A percentile compares a stretch with the other conserved stretches of the same genome.
Evolutionary conservation across 2,329 filamentous ascomycete species (phyloP).

Genomic region (Aspergillus candidus): DNA sequence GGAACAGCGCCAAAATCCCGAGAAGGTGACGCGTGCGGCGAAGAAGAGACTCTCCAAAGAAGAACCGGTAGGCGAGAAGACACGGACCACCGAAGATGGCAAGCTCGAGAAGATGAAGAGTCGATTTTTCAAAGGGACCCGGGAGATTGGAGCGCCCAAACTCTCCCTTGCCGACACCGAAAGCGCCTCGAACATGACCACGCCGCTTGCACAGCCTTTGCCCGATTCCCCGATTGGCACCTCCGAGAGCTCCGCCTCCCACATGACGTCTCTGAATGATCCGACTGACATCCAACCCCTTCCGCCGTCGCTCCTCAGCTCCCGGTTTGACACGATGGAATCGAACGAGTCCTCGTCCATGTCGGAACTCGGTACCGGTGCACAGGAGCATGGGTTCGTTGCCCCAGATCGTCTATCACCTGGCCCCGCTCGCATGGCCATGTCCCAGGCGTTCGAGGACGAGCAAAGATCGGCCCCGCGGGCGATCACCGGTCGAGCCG

Average conservation of each 20-base stretch:
- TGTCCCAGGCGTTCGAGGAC: slow-evolving; percentile 16
- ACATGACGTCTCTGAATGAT: slow-evolving; percentile 27
- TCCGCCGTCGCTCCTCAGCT: slow-evolving; percentile 39
- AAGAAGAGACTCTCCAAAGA: slow-evolving; percentile 28
- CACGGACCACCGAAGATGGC: slow-evolving; percentile 24
- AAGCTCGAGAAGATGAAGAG: slow-evolving; percentile 37
- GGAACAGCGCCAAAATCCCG: slow-evolving; percentile 20
- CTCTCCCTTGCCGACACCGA: slow-evolving; percentile 35
- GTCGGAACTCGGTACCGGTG: slow-evolving; percentile 21
- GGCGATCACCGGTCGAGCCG: slow-evolving; percentile 33
- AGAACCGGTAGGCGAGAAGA: slow-evolving; percentile 20
- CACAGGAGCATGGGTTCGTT: slow-evolving; percentile 14
- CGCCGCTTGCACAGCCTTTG: slow-evolving; percentile 49
- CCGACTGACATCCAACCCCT: slow-evolving; percentile 36
- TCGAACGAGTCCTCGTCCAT: slow-evolving; percentile 26
- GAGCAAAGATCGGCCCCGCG: slow-evolving; percentile 38
- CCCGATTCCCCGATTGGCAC: slow-evolving; percentile 35
- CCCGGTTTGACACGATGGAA: slow-evolving; percentile 25
- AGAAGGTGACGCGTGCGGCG: slow-evolving; percentile 15
- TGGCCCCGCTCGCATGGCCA: slow-evolving; percentile 19
- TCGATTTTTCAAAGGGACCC: slow-evolving; percentile 39
- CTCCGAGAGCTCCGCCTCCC: slow-evolving; percentile 23
- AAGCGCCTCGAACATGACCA: slow-evolving; percentile 51
- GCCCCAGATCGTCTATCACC: slow-evolving; percentile 17
- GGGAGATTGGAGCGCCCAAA: slow-evolving; percentile 31